Evolutionary conservation across 768 basidiomycete genomes (phyloP).

Genomic region (Trametes villosa): DNA sequence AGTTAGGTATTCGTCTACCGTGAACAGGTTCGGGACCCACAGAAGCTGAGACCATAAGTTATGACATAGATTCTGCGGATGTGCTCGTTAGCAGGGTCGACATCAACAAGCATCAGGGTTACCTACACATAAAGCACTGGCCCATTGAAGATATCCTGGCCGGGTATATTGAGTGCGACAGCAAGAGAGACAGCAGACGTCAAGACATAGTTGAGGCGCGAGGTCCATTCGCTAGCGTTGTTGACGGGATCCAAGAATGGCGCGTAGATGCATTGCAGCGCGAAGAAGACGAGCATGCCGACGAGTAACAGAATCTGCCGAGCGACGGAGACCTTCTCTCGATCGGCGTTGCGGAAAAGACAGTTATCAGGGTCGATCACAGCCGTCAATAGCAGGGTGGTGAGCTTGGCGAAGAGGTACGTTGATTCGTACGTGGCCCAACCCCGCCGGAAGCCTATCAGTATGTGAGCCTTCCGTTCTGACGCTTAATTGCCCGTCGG

Average conservation of each 20-base stretch:
- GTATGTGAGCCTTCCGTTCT: background rate
- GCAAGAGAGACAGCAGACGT: slow-evolving; percentile 66
- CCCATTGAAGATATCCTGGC: slow-evolving; percentile 57
- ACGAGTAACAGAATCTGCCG: slow-evolving; percentile 65
- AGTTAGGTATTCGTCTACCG: slow-evolving; percentile 13
- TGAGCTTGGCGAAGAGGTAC: slow-evolving; percentile 73
- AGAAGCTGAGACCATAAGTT: slow-evolving; percentile 71
- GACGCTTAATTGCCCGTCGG: no score
- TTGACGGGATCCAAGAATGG: slow-evolving; percentile 73
- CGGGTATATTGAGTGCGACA: slow-evolving; percentile 63
- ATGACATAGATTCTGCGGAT: slow-evolving; percentile 48
- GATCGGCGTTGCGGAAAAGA: slow-evolving; percentile 61
- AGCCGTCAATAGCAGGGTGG: slow-evolving; percentile 65
- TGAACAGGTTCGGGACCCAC: slow-evolving; percentile 42
- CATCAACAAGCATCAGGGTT: background rate
- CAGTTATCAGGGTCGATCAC: slow-evolving; percentile 75
- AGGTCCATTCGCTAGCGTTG: slow-evolving; percentile 78
- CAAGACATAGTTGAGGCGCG: slow-evolving; percentile 68
- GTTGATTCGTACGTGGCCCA: slow-evolving; percentile 71
- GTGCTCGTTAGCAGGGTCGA: background rate
- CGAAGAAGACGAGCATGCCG: slow-evolving; percentile 62
- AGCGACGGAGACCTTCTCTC: slow-evolving; percentile 54
- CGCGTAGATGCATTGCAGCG: slow-evolving; percentile 59
- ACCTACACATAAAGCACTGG: slow-evolving; percentile 69
- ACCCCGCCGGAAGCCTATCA: slow-evolving; percentile 64